Base-by-base conservation (phyloP, 306 rosid genomes). In the Begonia masoniana region DNA sequence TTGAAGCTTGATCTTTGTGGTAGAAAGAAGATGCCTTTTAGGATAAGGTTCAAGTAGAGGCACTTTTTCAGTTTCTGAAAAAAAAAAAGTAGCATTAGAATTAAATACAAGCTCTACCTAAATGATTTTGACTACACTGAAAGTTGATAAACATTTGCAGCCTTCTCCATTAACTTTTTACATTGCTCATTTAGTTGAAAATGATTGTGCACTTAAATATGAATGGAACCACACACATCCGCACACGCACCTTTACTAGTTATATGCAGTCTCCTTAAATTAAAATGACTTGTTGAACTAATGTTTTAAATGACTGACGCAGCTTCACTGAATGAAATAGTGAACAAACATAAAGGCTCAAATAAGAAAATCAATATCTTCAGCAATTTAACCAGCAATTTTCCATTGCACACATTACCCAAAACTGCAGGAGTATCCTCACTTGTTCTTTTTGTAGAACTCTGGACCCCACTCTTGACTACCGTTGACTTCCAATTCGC, bases 1-100 rank as follows among this genome's bases (percentile, higher is more conserved):
- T 60, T 83, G 92, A 48, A 91, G 71, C 65, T 73, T 85, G 56
- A 85, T 75, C 69, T 81, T 91, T 74, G 74, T 51, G 62, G 60
- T 58, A 50, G 94, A 76, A 73, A 66, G 50, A 49, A 70, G 60
- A 60, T 68, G 68, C 41, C 60, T 62, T 45, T 59, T 62, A 47
- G 62, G 70, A 68, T 65, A 48, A 70, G 49, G 65, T 24, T 63
- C 69, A 26, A 50, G 23, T 31, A 26, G 54, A 55, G 68, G 68
- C 46, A 52, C 50, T 50, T 64, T 59, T 12, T 41, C 64, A 42
- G 47, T 60, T 53, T 63, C 67, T 54, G 55, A 41, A 53, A 31
- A 35, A 26, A 26, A 6, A 61, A 51, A 62, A 43, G 39, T 50
- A 41, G 50, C 65, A 31, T 31, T 4, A 31, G 39, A 6, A 57